Evolutionary conservation across 768 basidiomycete species (phyloP), one percentile per base, ranked within the genome.

Genomic region (Auricularia cornea): DNA sequence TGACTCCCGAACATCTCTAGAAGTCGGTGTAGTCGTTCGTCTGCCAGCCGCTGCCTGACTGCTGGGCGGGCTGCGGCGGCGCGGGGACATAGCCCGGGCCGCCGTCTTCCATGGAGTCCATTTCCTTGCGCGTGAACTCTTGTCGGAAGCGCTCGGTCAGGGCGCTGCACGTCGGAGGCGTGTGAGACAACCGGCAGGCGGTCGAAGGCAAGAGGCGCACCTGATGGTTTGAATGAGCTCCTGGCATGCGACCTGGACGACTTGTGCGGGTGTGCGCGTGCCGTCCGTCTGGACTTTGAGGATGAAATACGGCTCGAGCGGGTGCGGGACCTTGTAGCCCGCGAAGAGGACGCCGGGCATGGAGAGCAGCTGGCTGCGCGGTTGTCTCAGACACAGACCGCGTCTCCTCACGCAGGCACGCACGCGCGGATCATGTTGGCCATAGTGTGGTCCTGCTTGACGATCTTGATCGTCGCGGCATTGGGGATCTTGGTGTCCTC

Each of bases 401-500:
- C 35, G 10, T 1, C 16, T 38, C 10, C 35, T 38, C 44, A 38
- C n/a, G 40, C 18, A 23, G 31, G 56, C 14, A 82, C 87, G 66
- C 73, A 94, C 94, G 91, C 86, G 71, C 97, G 86, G n/a, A 99
- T 80, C 90, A 98, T 92, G 77, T 95, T 95, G 10, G 87, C 96
- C 5, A 98, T 77, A 0, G 97, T 99, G 72, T 98, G 97, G 72
- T 98, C 97, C 72, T 99, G 96, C 78, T 98, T 98, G 65, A 92
- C 81, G 69, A 99, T 81, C 69, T 92, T 93, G 66, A 99, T 85
- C 0, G 95, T 96, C 20, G 96, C 96, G 2, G 97, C 94, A 70
- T 98, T 97, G 0, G 95, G 95, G 65, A 98, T 93, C 78, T 97
- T 98, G 52, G 93, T 95, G 76, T 99, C 97, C 75, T 98, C 95